Evolutionary conservation across 805 yeast species (phyloP), one percentile per base, ranked within the genome.

Genomic region (Pichia sporocuriosa): DNA sequence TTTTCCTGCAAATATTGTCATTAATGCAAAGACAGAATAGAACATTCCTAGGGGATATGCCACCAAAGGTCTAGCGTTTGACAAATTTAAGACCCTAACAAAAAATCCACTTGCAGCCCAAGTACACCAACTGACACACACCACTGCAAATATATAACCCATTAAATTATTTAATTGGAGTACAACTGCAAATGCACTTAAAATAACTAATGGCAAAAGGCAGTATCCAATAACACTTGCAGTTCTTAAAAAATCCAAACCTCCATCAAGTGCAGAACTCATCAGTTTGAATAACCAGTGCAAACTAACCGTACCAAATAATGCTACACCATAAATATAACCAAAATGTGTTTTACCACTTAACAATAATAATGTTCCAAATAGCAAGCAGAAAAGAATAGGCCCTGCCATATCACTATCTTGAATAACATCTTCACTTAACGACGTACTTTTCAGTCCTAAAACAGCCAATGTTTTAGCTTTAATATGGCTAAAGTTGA

Each of bases 381-480:
- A 90, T 43, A 87, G 62, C 39, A 93, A 67, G 55, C 90, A 90
- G 61, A 90, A 93, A 31, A 93, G 66, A 25, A 93, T 70, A 1
- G 98, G 98, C 1, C 98, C 98, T 0, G 97, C 97, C 51, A 93
- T 69, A 58, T 93, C 98, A 21, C 93, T 73, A 62, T 90, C 98
- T 40, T 80, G 78, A 77, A 86, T 75, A 27, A 81, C 80, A 52
- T 87, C 93, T 30, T 79, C 77, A 36, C 82, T 77, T 16, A 86
- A 69, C 27, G 79, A 73, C 35, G 62, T 61, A 17, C 67, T 56
- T 35, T 56, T 70, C 12, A 96, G 95, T 52, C 84, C 83, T 58
- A 93, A 70, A 10, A 89, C 97, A 1, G 90, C 85, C 55, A 77
- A 62, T 0, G 97, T 93, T 68, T 86, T 93, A 27, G 77, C 70